These are phyloP conservation scores for Plenodomus tracheiphilus DNA, from an alignment of 2,329 filamentous ascomycete species.

Conservation along the genomic window DNA sequence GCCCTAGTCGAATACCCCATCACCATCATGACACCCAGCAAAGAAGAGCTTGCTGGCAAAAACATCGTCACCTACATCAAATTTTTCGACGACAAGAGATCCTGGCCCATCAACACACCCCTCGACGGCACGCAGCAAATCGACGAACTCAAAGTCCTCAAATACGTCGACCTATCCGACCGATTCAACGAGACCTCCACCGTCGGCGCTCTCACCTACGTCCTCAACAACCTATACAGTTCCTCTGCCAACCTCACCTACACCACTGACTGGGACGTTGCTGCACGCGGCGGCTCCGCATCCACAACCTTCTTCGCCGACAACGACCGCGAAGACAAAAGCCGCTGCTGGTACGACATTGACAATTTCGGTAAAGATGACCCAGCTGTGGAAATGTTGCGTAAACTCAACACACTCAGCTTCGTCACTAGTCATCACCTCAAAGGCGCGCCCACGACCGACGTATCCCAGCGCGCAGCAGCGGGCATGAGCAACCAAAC, in stretches of 20 bases:
- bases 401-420: constrained; percentile 25
- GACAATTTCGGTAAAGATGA: constrained; percentile 19
- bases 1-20: constrained; percentile 26
- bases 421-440: constrained; percentile 22
- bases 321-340: constrained; percentile 6
- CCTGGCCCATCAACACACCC: constrained; percentile 5
- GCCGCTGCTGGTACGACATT: constrained; percentile 23
- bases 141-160: constrained; percentile 16
- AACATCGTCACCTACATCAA: constrained; percentile 30
- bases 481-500: constrained; percentile 12
- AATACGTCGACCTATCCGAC: constrained; percentile 19
- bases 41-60: constrained; percentile 20
- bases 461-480: constrained; percentile 2
- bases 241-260: constrained; percentile 19
- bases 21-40: constrained; percentile 26
- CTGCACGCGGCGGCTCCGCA: constrained; percentile 15
- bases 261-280: constrained; percentile 19
- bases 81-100: constrained; percentile 18
- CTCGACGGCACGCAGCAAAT: constrained; percentile 14
- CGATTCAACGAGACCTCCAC: constrained; percentile 14
- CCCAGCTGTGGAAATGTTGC: constrained; percentile 23
- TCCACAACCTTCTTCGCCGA: constrained; percentile 24
- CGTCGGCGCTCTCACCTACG: constrained; percentile 22
- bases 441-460: constrained; percentile 13
- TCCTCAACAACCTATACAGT: constrained; percentile 25